Conservation (phyloP, 805 yeast genomes). For the Schizosaccharomyces japonicus region DNA sequence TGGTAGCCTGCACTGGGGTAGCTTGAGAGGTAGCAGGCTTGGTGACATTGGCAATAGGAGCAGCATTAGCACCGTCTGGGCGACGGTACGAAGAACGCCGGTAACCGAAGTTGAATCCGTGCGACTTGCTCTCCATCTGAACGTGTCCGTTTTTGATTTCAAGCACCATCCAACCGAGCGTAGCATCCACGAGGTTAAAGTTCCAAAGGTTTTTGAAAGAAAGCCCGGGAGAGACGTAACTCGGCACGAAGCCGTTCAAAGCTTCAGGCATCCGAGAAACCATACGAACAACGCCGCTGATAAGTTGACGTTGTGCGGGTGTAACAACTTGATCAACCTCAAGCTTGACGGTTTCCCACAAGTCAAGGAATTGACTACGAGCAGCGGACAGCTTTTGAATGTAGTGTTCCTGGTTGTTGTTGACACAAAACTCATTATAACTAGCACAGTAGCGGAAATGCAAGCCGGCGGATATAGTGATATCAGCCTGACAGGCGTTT, state of each 20-base stretch:
- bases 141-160: slow-evolving; percentile 25
- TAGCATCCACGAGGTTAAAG: slow-evolving; percentile 42
- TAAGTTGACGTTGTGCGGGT: slow-evolving; percentile 21
- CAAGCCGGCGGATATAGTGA: slow-evolving; percentile 46
- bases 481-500: slow-evolving; percentile 42
- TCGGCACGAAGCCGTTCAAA: slow-evolving; percentile 24
- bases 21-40: background rate
- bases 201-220: slow-evolving; percentile 61
- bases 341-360: slow-evolving; percentile 37
- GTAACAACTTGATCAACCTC: slow-evolving; percentile 24
- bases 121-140: slow-evolving; percentile 28
- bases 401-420: slow-evolving; percentile 40
- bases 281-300: slow-evolving; percentile 33
- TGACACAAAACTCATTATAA: slow-evolving; percentile 41
- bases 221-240: slow-evolving; percentile 21
- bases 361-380: slow-evolving; percentile 33
- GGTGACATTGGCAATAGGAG: background rate
- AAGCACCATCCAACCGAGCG: slow-evolving; percentile 26
- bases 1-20: background rate
- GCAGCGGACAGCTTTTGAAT: slow-evolving; percentile 38
- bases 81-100: slow-evolving; percentile 15
- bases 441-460: slow-evolving; percentile 50
- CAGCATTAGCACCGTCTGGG: background rate
- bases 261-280: slow-evolving; percentile 30
- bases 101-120: slow-evolving; percentile 41